Evolutionary conservation across 2,329 filamentous ascomycete species (phyloP), one percentile per base, ranked within the genome.

Genomic region (Aureobasidium melanogenum): DNA sequence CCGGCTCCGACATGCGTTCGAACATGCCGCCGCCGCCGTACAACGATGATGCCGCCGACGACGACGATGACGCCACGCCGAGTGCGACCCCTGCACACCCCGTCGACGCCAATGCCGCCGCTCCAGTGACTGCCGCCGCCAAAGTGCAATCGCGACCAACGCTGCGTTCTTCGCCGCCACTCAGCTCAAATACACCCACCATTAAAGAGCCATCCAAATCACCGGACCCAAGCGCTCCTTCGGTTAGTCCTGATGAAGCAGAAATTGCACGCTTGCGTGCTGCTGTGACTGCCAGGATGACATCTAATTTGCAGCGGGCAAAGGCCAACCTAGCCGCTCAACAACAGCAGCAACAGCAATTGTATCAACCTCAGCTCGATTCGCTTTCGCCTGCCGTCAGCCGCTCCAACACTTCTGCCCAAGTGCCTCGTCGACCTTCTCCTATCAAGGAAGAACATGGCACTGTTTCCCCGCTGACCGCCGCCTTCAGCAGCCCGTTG

Each of bases 231-330:
- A 48, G 26, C 26, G n/a, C 46, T 2, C 17, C 30, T 17, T 75
- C 77, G 1, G 60, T 51, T 32, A 56, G 52, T 59, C 73, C 69
- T 8, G 65, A 66, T 61, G 67, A 69, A 48, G 67, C 66, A 57
- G 65, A 65, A 43, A 61, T 71, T 48, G 65, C 65, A 66, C 69
- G 74, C 22, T 66, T 78, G 64, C 74, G 72, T 54, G 72, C 67
- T 39, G 69, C 69, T 19, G 70, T 78, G 54, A 74, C 76, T 65
- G 69, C 74, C 55, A 75, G 73, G 64, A 66, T 77, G 71, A 75
- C 62, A 70, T 75, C 66, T 73, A 77, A 67, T 63, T 51, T 63
- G 66, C 50, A 63, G 62, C 55, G 64, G 64, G 47, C 62, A 65
- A 61, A 60, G 57, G 41, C n/a, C 22, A 43, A 51, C 17, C 12